Conservation (phyloP, 2,329 filamentous ascomycete species). For the Epichloe brachyelytri region DNA sequence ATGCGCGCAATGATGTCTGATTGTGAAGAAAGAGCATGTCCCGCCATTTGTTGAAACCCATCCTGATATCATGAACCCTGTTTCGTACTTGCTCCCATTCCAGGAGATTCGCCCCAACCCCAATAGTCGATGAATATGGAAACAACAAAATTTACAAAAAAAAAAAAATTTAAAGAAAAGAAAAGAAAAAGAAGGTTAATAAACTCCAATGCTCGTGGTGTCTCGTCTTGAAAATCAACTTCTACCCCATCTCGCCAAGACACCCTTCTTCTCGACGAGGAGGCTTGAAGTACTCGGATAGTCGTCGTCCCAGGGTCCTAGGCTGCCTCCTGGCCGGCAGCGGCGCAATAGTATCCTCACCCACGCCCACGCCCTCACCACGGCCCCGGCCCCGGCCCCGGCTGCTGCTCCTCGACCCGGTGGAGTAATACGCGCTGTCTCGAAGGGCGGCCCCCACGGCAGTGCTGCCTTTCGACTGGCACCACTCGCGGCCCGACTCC, state of each 20-base stretch:
- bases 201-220: no score
- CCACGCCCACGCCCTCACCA: background rate
- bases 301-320: constrained; percentile 5
- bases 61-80: no score
- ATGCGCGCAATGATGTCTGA: no score
- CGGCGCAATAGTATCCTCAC: background rate
- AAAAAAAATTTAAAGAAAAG: no score
- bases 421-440: constrained; percentile 7
- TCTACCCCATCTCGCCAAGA: background rate
- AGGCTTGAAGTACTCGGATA: constrained; percentile 11
- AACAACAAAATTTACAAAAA: no score
- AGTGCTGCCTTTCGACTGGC: no score
- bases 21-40: no score
- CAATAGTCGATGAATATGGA: no score
- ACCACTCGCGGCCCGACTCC: background rate
- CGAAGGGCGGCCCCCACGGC: background rate
- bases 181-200: no score
- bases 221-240: background rate
- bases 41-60: no score
- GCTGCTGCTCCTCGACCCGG: constrained; percentile 5
- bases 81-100: no score
- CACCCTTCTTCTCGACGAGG: background rate
- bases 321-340: constrained; percentile 1
- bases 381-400: background rate
- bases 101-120: no score